Evolutionary conservation across 305 asterid species (phyloP).

Genomic region (Fraxinus platypoda): DNA sequence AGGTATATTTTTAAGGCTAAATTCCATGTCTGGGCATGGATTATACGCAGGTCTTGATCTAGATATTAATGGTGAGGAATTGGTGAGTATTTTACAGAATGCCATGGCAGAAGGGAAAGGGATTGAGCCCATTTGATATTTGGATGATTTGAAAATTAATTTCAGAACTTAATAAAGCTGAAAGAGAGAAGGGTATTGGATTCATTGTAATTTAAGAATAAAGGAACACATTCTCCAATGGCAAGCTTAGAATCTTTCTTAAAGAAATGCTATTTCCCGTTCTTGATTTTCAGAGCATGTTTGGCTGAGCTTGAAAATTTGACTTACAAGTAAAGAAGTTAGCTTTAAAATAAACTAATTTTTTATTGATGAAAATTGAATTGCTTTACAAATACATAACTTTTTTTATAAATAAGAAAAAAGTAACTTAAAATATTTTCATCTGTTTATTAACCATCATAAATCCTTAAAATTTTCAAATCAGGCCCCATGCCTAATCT

Average conservation of each 20-base stretch:
- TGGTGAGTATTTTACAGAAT: constrained; percentile 14
- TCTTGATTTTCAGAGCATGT: too few relatives aligned
- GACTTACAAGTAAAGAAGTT: too few relatives aligned
- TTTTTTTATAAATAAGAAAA: too few relatives aligned
- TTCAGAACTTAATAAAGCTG: background rate
- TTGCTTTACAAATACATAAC: too few relatives aligned
- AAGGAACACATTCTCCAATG: background rate
- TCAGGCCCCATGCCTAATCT: too few relatives aligned
- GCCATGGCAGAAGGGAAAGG: background rate
- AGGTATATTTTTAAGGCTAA: background rate
- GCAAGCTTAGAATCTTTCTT: background rate
- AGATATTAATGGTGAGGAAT: background rate
- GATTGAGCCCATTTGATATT: background rate
- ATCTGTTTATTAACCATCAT: too few relatives aligned
- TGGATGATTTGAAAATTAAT: background rate
- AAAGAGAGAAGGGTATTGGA: background rate
- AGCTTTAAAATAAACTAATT: too few relatives aligned
- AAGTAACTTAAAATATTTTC: too few relatives aligned
- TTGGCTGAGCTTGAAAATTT: too few relatives aligned
- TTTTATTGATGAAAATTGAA: too few relatives aligned
- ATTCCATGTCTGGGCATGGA: background rate
- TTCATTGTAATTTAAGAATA: background rate
- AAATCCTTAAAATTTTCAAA: too few relatives aligned
- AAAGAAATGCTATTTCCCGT: background rate
- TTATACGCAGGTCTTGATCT: background rate